Conservation (phyloP, 1,139 yeast species). For the Geotrichum australiense region DNA sequence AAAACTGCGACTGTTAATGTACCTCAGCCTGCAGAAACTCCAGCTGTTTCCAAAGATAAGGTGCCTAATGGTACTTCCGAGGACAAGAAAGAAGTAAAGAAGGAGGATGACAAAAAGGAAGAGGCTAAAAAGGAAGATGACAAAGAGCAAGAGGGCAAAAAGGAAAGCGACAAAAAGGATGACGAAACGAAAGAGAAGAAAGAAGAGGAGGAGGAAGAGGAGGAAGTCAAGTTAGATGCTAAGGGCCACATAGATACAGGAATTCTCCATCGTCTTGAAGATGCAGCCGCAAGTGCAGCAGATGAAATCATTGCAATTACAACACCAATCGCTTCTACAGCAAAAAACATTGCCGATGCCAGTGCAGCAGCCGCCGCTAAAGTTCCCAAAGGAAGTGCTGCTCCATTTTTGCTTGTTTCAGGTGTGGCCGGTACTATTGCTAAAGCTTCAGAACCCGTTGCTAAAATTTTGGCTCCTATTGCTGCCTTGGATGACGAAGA, state of each 20-base stretch:
- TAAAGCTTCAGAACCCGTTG: slow-evolving; percentile 10
- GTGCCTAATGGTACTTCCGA: background rate
- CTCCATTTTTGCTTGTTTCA: slow-evolving; percentile 15
- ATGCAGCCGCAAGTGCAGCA: slow-evolving; percentile 15
- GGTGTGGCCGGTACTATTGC: slow-evolving; percentile 16
- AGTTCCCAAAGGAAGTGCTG: slow-evolving; percentile 11
- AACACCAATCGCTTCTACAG: slow-evolving; percentile 13
- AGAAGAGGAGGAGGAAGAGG: background rate
- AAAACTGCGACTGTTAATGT: background rate
- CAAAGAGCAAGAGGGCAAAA: background rate
- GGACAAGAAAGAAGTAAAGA: background rate
- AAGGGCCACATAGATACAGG: slow-evolving; percentile 4
- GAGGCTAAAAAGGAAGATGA: no score
- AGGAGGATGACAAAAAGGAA: background rate
- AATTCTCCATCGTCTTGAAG: slow-evolving; percentile 12
- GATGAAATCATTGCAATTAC: slow-evolving; percentile 14
- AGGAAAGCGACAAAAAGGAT: no score
- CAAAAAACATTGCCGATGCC: slow-evolving; percentile 9
- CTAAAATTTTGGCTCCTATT: slow-evolving; percentile 14
- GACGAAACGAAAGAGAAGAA: background rate
- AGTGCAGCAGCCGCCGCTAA: slow-evolving; percentile 14
- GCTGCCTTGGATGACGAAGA: slow-evolving; percentile 14
- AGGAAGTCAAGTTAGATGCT: background rate
- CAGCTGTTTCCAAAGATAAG: background rate
- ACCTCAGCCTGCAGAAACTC: background rate